Evolutionary conservation across 2,329 filamentous ascomycete species (phyloP).

Genomic region (Chaetothyriales sp.): DNA sequence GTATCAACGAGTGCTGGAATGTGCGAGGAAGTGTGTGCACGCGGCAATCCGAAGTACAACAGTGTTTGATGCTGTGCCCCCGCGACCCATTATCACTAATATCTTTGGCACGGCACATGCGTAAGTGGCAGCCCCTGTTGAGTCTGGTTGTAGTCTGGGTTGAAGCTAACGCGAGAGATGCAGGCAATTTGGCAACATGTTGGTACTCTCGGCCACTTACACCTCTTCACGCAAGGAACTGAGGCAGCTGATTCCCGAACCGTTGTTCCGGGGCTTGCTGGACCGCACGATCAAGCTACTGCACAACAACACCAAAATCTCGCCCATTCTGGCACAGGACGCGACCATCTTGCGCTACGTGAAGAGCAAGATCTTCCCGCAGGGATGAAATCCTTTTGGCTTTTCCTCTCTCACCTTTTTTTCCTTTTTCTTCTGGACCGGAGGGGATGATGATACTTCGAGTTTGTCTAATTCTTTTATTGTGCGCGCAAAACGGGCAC

Average conservation of each 20-base stretch:
- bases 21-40: conserved; percentile 49
- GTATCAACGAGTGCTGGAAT: conserved; percentile 20
- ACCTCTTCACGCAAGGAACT: conserved; percentile 44
- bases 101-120: conserved; percentile 91
- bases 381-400: background rate
- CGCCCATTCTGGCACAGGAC: conserved; percentile 60
- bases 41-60: conserved; percentile 73
- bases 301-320: conserved; percentile 51
- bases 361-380: conserved; percentile 26
- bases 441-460: background rate
- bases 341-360: conserved; percentile 53
- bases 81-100: conserved; percentile 77
- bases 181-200: conserved; percentile 91
- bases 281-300: conserved; percentile 64
- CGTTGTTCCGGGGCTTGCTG: conserved; percentile 46
- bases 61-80: conserved; percentile 54
- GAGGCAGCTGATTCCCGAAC: conserved; percentile 39
- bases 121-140: conserved; percentile 42
- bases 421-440: background rate
- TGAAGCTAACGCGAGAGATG: conserved; percentile 16
- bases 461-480: background rate
- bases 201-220: conserved; percentile 74
- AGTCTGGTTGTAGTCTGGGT: background rate
- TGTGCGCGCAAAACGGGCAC: background rate
- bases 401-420: background rate